phyloP scores from a whole-genome alignment of 768 basidiomycete species.

The Amanita rimosa region DNA sequence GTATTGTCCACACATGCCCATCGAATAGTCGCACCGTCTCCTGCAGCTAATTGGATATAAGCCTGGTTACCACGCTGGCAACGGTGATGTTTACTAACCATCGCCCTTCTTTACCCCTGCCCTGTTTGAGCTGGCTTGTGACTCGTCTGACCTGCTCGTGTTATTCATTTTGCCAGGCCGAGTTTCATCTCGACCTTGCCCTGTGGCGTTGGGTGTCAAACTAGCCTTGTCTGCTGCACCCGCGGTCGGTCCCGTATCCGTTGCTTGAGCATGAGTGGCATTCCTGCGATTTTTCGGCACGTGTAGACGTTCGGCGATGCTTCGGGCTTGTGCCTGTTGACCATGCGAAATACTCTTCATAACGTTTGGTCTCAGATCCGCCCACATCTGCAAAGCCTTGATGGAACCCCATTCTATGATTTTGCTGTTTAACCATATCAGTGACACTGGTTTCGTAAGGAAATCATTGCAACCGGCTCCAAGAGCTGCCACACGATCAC shows the following conservation, averaged over 20 bases:
- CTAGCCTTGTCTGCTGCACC: not conserved
- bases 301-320: slow-evolving; percentile 35
- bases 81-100: slow-evolving; percentile 1
- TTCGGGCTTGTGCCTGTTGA: slow-evolving; percentile 29
- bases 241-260: not conserved
- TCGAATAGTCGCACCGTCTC: slow-evolving; percentile 1
- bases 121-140: not conserved
- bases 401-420: slow-evolving; percentile 99
- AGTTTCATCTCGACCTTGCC: not conserved
- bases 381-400: slow-evolving; percentile 89
- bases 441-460: slow-evolving; percentile 91
- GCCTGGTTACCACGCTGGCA: not conserved
- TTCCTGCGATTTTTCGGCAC: slow-evolving; percentile 25
- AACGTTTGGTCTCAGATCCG: slow-evolving; percentile 59
- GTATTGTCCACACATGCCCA: not conserved
- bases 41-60: slow-evolving; percentile 1
- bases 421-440: slow-evolving; percentile 94
- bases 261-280: slow-evolving; percentile 10
- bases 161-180: not conserved
- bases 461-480: slow-evolving; percentile 99
- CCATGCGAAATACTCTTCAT: slow-evolving; percentile 26
- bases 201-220: slow-evolving; percentile 1
- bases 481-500: slow-evolving; percentile 92
- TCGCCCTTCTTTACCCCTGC: not conserved
- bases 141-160: not conserved